Evolutionary conservation across 2,329 filamentous ascomycete species (phyloP).

Genomic region (Ophiostoma sp.): DNA sequence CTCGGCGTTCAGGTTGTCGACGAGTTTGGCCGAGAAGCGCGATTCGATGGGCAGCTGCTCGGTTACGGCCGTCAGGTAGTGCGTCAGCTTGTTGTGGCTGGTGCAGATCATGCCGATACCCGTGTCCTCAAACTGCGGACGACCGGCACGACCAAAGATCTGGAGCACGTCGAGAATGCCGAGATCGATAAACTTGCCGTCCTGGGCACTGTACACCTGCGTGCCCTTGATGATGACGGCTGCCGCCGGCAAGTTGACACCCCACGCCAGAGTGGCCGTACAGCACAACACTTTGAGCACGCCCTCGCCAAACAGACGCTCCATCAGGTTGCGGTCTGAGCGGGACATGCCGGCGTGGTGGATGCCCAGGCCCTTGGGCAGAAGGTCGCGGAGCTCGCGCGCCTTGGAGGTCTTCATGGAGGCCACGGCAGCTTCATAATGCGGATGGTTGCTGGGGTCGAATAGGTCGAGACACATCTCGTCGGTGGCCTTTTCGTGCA

Average conservation of each 20-base stretch:
- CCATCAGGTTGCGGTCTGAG: constrained; percentile 92
- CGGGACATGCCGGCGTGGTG: constrained; percentile 97
- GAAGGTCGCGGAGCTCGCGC: constrained; percentile 81
- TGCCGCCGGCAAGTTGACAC: constrained; percentile 95
- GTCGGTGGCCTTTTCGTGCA: constrained; percentile 84
- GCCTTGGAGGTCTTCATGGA: constrained; percentile 87
- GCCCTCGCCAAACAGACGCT: constrained; percentile 84
- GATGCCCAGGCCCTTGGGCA: constrained; percentile 88
- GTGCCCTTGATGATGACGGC: constrained; percentile 98
- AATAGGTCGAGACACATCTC: constrained; percentile 78
- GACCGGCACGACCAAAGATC: constrained; percentile 96
- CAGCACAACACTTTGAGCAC: constrained; percentile 97
- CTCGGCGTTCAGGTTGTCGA: constrained; percentile 96
- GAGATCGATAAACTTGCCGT: constrained; percentile 93
- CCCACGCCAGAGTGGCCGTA: constrained; percentile 96
- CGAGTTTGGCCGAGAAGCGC: constrained; percentile 87
- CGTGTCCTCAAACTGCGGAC: constrained; percentile 95
- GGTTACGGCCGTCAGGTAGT: constrained; percentile 91
- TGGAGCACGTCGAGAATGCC: constrained; percentile 96
- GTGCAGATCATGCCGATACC: constrained; percentile 99
- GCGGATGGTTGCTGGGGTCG: constrained; percentile 74
- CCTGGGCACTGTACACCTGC: constrained; percentile 92
- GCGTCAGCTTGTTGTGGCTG: constrained; percentile 85
- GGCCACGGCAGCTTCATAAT: constrained; percentile 74
- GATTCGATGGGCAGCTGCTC: constrained; percentile 97